phyloP scores from a whole-genome alignment of 2,329 filamentous ascomycete species.

The Fusarium mexicanum region DNA sequence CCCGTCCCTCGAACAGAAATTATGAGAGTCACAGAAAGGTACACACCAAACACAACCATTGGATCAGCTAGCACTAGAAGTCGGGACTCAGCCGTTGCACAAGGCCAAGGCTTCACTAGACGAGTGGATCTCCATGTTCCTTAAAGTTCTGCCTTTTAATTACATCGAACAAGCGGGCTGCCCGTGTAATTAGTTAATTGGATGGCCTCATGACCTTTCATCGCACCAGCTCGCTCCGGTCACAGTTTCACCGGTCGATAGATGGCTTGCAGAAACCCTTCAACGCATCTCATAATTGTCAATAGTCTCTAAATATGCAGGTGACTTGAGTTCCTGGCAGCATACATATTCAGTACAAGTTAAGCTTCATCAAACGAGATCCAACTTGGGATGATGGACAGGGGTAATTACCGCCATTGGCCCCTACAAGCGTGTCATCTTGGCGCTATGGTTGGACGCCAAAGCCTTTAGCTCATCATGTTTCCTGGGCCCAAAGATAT shows the following conservation, averaged over 20 bases:
- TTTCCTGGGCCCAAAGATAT: conserved; percentile 1
- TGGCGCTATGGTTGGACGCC: conserved; percentile 36
- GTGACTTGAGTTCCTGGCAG: not conserved
- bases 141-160: conserved; percentile 44
- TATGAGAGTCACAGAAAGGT: conserved; percentile 27
- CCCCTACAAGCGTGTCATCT: conserved; percentile 27
- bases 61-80: conserved; percentile 27
- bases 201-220: conserved; percentile 11
- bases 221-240: conserved; percentile 3
- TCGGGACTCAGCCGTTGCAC: conserved; percentile 33
- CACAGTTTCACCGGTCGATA: not conserved
- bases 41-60: conserved; percentile 27
- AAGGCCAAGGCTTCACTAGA: conserved; percentile 33
- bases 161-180: conserved; percentile 35
- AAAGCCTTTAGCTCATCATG: conserved; percentile 18
- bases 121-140: conserved; percentile 38
- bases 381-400: conserved; percentile 31
- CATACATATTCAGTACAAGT: not conserved
- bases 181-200: conserved; percentile 34
- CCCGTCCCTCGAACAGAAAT: conserved; percentile 10
- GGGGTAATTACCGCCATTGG: conserved; percentile 25
- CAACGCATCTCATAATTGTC: not conserved
- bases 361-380: conserved; percentile 25
- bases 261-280: conserved; percentile 16
- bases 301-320: not conserved